phyloP scores from a whole-genome alignment of 2,329 filamentous ascomycete species.

The Colletotrichum sp. region DNA sequence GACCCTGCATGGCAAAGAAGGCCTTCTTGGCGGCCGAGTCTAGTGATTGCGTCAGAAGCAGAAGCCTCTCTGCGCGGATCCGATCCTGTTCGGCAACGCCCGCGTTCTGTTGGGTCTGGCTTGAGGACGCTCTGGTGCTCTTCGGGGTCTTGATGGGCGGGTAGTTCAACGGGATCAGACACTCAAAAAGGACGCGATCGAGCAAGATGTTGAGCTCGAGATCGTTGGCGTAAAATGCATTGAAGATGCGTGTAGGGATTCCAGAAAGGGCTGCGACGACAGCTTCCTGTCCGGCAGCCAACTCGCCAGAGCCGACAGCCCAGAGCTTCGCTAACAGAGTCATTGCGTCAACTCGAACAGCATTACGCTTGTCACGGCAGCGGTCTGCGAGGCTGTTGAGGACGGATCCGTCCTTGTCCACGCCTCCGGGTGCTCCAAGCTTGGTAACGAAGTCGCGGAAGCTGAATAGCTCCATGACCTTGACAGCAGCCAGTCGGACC shows the following conservation, averaged over 20 bases:
- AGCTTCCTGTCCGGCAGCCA: constrained; percentile 79
- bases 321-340: constrained; percentile 83
- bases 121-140: constrained; percentile 58
- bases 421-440: constrained; percentile 75
- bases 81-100: constrained; percentile 70
- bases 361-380: constrained; percentile 82
- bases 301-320: constrained; percentile 90
- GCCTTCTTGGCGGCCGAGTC: constrained; percentile 81
- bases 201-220: constrained; percentile 82
- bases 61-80: constrained; percentile 81
- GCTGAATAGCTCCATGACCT: constrained; percentile 79
- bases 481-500: constrained; percentile 87
- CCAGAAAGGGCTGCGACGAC: constrained; percentile 77
- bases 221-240: constrained; percentile 90
- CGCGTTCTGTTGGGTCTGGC: constrained; percentile 44
- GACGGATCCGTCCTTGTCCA: constrained; percentile 77
- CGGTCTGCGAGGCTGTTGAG: constrained; percentile 84
- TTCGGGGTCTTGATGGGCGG: constrained; percentile 67
- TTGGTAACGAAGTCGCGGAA: constrained; percentile 83
- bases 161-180: constrained; percentile 86
- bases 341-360: constrained; percentile 87
- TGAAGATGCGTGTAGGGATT: constrained; percentile 84
- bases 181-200: constrained; percentile 85
- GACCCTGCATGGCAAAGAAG: constrained; percentile 83
- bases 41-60: constrained; percentile 80